Percentiles rank a stretch among this genome's conserved stretches.
Evolutionary conservation across 2,329 filamentous ascomycete species (phyloP).

Genomic region (Orbilia javanica): DNA sequence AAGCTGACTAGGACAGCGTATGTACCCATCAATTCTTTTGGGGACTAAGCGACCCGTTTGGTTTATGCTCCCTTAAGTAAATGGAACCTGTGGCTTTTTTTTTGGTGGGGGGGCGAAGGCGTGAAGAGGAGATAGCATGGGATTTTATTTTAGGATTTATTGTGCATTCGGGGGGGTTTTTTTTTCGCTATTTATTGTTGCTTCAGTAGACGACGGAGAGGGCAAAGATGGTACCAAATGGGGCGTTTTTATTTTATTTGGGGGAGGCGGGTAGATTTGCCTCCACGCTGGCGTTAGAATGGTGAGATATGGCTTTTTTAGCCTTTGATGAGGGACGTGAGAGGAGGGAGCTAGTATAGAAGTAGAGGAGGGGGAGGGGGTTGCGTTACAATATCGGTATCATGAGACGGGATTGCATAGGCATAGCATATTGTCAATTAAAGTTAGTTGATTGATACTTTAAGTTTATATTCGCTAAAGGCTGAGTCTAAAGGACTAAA

Average conservation of each 20-base stretch:
- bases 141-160: neutral
- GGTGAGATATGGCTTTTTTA: neutral
- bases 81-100: conserved; percentile 7
- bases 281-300: neutral
- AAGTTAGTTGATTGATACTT: neutral
- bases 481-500: conserved; percentile 3
- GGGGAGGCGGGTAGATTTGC: neutral
- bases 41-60: neutral
- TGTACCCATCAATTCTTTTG: too few relatives aligned
- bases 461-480: conserved; percentile 10
- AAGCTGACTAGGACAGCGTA: too few relatives aligned
- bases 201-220: neutral
- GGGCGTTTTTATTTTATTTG: neutral
- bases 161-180: too few relatives aligned
- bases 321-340: neutral
- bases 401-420: neutral
- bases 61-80: neutral
- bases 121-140: neutral
- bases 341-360: neutral
- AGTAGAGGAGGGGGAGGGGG: neutral
- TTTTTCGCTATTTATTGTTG: neutral
- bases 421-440: neutral
- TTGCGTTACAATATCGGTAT: neutral
- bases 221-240: neutral
- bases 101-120: neutral